phyloP scores from a whole-genome alignment of 179 eudicot species.

The Gypsophila paniculata region DNA sequence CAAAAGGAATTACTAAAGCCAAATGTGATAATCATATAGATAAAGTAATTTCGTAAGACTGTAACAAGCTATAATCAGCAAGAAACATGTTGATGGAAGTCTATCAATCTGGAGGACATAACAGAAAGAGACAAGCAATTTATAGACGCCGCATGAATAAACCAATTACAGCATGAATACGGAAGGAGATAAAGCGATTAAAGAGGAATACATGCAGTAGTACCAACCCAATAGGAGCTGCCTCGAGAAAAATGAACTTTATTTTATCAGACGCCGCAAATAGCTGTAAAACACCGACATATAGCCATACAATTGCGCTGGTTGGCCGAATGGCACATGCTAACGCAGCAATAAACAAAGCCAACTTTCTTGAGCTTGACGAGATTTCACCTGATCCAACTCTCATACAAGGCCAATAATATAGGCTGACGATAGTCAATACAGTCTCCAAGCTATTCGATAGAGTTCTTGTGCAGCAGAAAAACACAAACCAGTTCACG shows the following conservation, averaged over 20 bases:
- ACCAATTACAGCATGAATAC: constrained; percentile 1
- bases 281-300: constrained; percentile 72
- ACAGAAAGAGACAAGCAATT: not conserved
- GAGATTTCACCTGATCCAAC: constrained; percentile 30
- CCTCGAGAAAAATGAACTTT: constrained; percentile 70
- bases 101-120: not conserved
- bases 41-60: not conserved
- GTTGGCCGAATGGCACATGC: constrained; percentile 95
- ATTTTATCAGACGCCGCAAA: constrained; percentile 43
- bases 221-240: constrained; percentile 77
- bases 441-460: constrained; percentile 95
- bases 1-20: not conserved
- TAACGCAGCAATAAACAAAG: constrained; percentile 68
- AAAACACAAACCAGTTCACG: constrained; percentile 94
- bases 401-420: constrained; percentile 90
- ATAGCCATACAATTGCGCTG: constrained; percentile 88
- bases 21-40: not conserved
- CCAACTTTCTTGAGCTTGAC: constrained; percentile 60
- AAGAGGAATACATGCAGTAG: constrained; percentile 13
- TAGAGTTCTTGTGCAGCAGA: constrained; percentile 77
- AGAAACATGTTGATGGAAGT: not conserved
- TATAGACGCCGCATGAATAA: too few relatives aligned
- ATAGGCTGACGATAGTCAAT: constrained; percentile 71
- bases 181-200: constrained; percentile 4
- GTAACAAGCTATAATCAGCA: not conserved